Percentiles rank a stretch among this genome's conserved stretches.
These are phyloP conservation scores for Selaginella moellendorffii DNA, from an alignment of 75 land plant genomes.

Conservation along the genomic window DNA sequence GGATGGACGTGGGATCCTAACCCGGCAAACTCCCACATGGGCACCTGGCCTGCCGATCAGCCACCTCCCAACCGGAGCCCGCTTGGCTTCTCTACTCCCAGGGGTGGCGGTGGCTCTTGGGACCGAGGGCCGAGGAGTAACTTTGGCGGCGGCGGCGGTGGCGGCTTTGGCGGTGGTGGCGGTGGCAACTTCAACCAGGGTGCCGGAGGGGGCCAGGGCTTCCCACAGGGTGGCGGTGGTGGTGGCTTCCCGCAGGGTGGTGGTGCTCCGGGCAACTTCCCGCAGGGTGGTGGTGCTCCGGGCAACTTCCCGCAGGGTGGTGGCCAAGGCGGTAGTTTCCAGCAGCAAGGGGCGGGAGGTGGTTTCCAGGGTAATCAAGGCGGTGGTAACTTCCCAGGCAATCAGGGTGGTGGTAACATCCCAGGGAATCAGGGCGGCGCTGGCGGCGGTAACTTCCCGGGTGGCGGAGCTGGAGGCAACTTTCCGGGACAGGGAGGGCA, in stretches of 20 bases:
- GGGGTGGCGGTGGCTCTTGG: background rate
- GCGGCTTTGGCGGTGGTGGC: no score
- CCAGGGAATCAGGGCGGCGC: background rate
- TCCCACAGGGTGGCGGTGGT: background rate
- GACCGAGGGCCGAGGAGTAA: background rate
- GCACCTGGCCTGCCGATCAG: background rate
- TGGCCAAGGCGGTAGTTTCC: background rate
- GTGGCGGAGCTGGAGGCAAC: no score
- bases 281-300: background rate
- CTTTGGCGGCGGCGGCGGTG: no score
- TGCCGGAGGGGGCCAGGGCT: background rate
- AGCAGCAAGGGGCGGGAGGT: no score
- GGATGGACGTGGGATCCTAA: background rate
- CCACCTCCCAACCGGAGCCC: background rate
- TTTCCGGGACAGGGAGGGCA: background rate
- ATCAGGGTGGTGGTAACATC: background rate
- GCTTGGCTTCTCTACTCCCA: background rate
- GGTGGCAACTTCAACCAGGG: background rate
- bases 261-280: background rate
- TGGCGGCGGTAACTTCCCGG: no score
- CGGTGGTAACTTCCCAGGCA: background rate
- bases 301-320: background rate
- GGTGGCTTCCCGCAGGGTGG: background rate
- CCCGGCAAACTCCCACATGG: background rate
- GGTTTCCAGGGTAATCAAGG: background rate